phyloP scores from a whole-genome alignment of 371 early-diverging fungal species.

The Rhizomucor miehei region DNA sequence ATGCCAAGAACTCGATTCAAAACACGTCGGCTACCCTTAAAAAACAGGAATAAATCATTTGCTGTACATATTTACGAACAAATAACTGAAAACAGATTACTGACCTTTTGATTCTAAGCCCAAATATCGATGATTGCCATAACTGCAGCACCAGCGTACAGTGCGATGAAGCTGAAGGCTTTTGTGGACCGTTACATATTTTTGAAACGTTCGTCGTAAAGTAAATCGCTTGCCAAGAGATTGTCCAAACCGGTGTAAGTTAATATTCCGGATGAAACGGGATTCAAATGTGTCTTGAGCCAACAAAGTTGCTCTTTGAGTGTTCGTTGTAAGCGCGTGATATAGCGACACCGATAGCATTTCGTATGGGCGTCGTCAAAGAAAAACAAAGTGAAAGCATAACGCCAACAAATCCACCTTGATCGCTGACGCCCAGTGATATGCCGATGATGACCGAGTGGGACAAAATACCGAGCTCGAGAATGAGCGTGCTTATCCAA shows the following conservation, averaged over 20 bases:
- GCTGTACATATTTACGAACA: too few species aligned
- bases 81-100: too few species aligned
- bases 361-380: conserved; percentile 74
- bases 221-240: conserved; percentile 68
- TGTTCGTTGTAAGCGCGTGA: conserved; percentile 51
- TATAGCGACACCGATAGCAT: conserved; percentile 74
- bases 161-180: conserved; percentile 44
- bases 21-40: conserved; percentile 7
- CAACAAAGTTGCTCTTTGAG: conserved; percentile 40
- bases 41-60: conserved; percentile 6
- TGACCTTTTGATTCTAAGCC: conserved; percentile 57
- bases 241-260: conserved; percentile 77
- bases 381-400: conserved; percentile 42
- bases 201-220: conserved; percentile 53
- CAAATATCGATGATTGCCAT: conserved; percentile 74
- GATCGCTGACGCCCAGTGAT: conserved; percentile 44
- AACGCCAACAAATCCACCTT: conserved; percentile 28
- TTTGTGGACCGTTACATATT: conserved; percentile 35
- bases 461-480: conserved; percentile 80
- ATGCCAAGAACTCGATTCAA: conserved; percentile 15
- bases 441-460: conserved; percentile 85
- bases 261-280: conserved; percentile 74
- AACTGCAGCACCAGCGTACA: conserved; percentile 60
- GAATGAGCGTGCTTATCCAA: conserved; percentile 11
- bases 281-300: conserved; percentile 12